Percentiles rank a stretch among this genome's conserved stretches.
phyloP scores from a whole-genome alignment of 306 rosid species.

The Quercus berberidifolia region DNA sequence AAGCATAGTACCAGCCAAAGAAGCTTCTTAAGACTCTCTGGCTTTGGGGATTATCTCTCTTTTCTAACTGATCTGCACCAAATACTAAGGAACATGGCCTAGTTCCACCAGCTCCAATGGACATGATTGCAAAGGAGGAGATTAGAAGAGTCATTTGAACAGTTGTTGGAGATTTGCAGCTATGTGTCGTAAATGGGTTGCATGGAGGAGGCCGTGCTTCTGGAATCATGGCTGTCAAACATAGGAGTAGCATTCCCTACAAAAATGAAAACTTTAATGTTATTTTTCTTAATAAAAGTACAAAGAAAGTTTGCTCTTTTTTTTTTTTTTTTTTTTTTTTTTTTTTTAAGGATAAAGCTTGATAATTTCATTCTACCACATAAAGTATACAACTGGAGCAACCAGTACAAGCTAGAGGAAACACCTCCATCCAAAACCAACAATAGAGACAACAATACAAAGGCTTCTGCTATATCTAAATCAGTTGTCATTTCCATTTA shows the following conservation, averaged over 20 bases:
- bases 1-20: slow-evolving; percentile 63
- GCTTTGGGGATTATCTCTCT: slow-evolving; percentile 32
- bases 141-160: slow-evolving; percentile 39
- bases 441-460: too few relatives aligned
- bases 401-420: too few relatives aligned
- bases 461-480: too few relatives aligned
- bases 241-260: slow-evolving; percentile 56
- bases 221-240: slow-evolving; percentile 60
- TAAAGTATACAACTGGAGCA: too few relatives aligned
- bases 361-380: not conserved
- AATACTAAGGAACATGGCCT: slow-evolving; percentile 54
- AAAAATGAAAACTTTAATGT: not conserved
- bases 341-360: not conserved
- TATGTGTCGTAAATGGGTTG: slow-evolving; percentile 3
- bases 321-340: not conserved
- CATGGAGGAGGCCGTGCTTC: slow-evolving; percentile 49
- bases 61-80: slow-evolving; percentile 65
- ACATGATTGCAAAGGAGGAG: slow-evolving; percentile 36
- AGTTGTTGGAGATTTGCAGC: slow-evolving; percentile 41
- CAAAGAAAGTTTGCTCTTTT: not conserved
- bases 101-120: slow-evolving; percentile 61
- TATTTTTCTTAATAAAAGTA: not conserved
- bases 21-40: slow-evolving; percentile 50
- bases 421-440: too few relatives aligned
- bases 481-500: too few relatives aligned